Conservation (phyloP, 441 rosid species). For the Aquilaria agallochum region DNA sequence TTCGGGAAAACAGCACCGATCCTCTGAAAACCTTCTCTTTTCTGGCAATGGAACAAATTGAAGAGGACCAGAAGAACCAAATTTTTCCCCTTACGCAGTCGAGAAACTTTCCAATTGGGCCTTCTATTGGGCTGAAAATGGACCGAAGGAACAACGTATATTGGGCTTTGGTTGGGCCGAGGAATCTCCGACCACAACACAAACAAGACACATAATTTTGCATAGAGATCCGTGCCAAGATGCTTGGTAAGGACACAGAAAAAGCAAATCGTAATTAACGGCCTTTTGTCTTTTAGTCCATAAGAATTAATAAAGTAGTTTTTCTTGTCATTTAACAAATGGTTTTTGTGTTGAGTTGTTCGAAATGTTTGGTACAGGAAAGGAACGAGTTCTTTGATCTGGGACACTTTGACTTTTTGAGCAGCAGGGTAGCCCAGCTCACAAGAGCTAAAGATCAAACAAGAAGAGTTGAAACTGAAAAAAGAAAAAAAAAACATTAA, state of each 20-base stretch:
- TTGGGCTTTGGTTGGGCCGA: too few relatives aligned
- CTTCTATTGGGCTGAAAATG: too few relatives aligned
- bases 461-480: not conserved
- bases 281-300: conserved; percentile 12
- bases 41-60: too few relatives aligned
- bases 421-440: conserved; percentile 17
- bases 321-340: conserved; percentile 23
- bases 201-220: not conserved
- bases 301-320: too few relatives aligned
- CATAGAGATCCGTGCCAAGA: conserved; percentile 27
- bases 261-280: conserved; percentile 43
- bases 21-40: too few relatives aligned
- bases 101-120: too few relatives aligned
- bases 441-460: not conserved
- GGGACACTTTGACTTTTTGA: conserved; percentile 59
- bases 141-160: too few relatives aligned
- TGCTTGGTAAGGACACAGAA: conserved; percentile 8
- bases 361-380: conserved; percentile 24
- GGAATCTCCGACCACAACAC: too few relatives aligned
- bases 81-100: too few relatives aligned
- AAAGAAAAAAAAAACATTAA: conserved; percentile 5
- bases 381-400: conserved; percentile 33
- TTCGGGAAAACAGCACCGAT: too few relatives aligned
- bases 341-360: not conserved
- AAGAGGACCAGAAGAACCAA: too few relatives aligned